A percentile compares a stretch with the other conserved stretches of the same genome.
These are phyloP conservation scores for Moniliella sp. DNA, from an alignment of 1,284 basidiomycete genomes.

Conservation along the genomic window DNA sequence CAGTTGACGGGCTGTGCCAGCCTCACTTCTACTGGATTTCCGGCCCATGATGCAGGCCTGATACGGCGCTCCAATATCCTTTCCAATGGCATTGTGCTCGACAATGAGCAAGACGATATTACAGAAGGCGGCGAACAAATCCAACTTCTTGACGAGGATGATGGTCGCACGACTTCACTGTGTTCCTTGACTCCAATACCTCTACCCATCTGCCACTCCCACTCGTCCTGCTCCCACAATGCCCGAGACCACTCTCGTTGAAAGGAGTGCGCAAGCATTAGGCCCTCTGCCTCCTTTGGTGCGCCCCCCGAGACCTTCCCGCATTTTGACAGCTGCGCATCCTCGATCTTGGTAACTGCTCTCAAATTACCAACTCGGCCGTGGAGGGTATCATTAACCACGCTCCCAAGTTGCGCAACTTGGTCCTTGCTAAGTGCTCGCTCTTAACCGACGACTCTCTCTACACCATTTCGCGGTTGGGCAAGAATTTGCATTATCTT, in stretches of 20 bases:
- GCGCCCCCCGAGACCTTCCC: background rate
- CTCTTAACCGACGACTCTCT: slow-evolving; percentile 65
- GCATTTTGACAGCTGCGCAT: slow-evolving; percentile 25
- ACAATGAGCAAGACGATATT: no score
- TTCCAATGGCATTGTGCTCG: slow-evolving; percentile 1
- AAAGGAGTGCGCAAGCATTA: background rate
- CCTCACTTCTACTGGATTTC: slow-evolving; percentile 69
- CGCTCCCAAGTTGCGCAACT: slow-evolving; percentile 69
- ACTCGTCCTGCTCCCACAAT: slow-evolving; percentile 38
- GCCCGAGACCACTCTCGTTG: background rate
- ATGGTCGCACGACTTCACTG: slow-evolving; percentile 2
- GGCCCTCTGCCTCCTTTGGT: background rate
- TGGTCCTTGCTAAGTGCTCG: slow-evolving; percentile 75
- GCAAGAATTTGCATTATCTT: slow-evolving; percentile 77
- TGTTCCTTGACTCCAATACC: slow-evolving; percentile 20
- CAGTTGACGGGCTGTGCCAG: slow-evolving; percentile 54
- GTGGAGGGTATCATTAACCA: slow-evolving; percentile 70
- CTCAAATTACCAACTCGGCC: slow-evolving; percentile 60
- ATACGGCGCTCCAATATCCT: background rate
- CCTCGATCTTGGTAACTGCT: slow-evolving; percentile 51
- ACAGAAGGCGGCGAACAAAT: no score
- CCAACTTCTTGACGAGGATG: no score
- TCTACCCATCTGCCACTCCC: slow-evolving; percentile 69
- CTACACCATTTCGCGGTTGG: slow-evolving; percentile 63
- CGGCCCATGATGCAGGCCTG: slow-evolving; percentile 36